Conservation (phyloP, 306 rosid genomes). For the Cucurbita maxima region DNA sequence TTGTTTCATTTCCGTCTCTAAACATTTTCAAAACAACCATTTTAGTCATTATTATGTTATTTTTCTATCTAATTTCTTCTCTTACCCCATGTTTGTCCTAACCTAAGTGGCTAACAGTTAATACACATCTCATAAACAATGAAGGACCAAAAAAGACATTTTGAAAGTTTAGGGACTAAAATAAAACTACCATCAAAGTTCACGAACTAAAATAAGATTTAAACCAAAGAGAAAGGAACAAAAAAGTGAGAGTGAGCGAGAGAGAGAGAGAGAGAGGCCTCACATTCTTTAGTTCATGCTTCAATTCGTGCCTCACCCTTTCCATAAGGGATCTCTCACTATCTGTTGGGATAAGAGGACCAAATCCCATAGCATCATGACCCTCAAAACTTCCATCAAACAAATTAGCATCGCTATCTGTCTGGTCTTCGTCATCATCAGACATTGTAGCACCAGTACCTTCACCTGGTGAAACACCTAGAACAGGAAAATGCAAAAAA, state of each 20-base stretch:
- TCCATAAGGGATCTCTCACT: constrained; percentile 88
- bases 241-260: neutral
- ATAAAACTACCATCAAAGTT: no score
- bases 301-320: constrained; percentile 80
- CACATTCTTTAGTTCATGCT: constrained; percentile 93
- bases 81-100: neutral
- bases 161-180: no score
- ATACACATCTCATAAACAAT: neutral
- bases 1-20: neutral
- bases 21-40: neutral
- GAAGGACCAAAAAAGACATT: no score
- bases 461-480: constrained; percentile 91
- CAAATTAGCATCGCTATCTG: constrained; percentile 52
- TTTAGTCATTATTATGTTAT: no score
- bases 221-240: neutral
- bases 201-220: neutral
- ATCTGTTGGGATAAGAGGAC: constrained; percentile 85
- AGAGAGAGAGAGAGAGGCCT: constrained; percentile 32
- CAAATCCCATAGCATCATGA: constrained; percentile 56
- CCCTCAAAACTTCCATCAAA: constrained; percentile 65
- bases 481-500: constrained; percentile 57
- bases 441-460: constrained; percentile 95
- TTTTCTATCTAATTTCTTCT: neutral
- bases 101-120: neutral
- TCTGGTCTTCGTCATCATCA: constrained; percentile 65